Conservation (phyloP, 2,329 filamentous ascomycete genomes). For the Aspergillus carbonarius region DNA sequence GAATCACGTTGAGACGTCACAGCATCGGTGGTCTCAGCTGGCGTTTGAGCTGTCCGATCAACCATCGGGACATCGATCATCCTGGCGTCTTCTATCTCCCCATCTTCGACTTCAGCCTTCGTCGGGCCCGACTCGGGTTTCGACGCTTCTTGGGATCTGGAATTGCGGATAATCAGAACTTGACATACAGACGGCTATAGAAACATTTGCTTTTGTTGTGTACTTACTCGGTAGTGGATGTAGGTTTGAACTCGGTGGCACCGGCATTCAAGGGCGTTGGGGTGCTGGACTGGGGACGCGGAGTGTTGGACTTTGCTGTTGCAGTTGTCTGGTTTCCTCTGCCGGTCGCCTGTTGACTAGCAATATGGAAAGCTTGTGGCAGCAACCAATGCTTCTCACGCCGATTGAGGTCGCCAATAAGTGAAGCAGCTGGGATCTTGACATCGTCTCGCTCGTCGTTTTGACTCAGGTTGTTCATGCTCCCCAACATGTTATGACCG, state of each 20-base stretch:
- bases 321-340: conserved; percentile 15
- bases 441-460: conserved; percentile 50
- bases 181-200: neutral
- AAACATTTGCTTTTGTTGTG: neutral
- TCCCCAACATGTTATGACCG: conserved; percentile 54
- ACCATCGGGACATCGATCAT: conserved; percentile 36
- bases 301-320: conserved; percentile 27
- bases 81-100: conserved; percentile 48
- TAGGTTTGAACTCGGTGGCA: conserved; percentile 44
- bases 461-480: conserved; percentile 45
- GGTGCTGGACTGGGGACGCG: conserved; percentile 31
- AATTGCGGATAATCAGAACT: conserved; percentile 22
- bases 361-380: conserved; percentile 47
- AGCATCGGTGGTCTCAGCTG: conserved; percentile 15
- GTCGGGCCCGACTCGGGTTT: conserved; percentile 23
- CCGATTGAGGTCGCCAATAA: conserved; percentile 50
- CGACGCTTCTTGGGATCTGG: conserved; percentile 29
- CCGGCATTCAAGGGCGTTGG: conserved; percentile 41
- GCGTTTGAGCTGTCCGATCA: conserved; percentile 13
- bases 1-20: conserved; percentile 13
- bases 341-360: conserved; percentile 21
- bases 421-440: conserved; percentile 50
- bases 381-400: conserved; percentile 52
- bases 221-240: conserved; percentile 36
- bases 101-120: conserved; percentile 45